These are phyloP conservation scores for Fusarium sororula DNA, from an alignment of 2,329 filamentous ascomycete genomes.

Conservation along the genomic window DNA sequence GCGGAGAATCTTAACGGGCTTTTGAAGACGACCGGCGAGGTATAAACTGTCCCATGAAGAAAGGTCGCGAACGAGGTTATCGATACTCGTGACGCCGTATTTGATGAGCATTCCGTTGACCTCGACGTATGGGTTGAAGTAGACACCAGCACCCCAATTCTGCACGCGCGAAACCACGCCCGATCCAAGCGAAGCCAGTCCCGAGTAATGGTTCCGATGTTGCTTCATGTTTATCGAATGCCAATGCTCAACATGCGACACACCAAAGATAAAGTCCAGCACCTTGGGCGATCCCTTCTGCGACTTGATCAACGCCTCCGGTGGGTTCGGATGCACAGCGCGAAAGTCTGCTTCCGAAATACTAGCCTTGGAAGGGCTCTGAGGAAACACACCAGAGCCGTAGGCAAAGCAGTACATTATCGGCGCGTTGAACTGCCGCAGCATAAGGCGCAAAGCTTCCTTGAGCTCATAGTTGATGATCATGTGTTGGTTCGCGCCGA, in stretches of 20 bases:
- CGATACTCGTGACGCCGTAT: conserved; percentile 94
- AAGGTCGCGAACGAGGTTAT: conserved; percentile 87
- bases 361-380: conserved; percentile 63
- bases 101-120: conserved; percentile 97
- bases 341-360: conserved; percentile 65
- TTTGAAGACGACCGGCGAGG: conserved; percentile 94
- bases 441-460: conserved; percentile 83
- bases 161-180: conserved; percentile 86
- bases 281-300: conserved; percentile 92
- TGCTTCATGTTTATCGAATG: conserved; percentile 91
- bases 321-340: conserved; percentile 83
- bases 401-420: conserved; percentile 98
- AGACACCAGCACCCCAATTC: conserved; percentile 93
- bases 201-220: conserved; percentile 92
- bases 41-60: conserved; percentile 94
- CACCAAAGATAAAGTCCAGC: conserved; percentile 98
- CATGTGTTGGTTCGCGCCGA: conserved; percentile 97
- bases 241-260: conserved; percentile 95
- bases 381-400: conserved; percentile 94
- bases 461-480: conserved; percentile 96
- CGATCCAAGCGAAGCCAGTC: conserved; percentile 82
- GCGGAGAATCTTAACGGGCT: conserved; percentile 96
- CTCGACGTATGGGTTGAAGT: conserved; percentile 96
- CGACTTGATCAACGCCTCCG: conserved; percentile 81
- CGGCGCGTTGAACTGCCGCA: conserved; percentile 91